Conservation (phyloP, 208 protist species). For the Trypanosoma melophagium region DNA sequence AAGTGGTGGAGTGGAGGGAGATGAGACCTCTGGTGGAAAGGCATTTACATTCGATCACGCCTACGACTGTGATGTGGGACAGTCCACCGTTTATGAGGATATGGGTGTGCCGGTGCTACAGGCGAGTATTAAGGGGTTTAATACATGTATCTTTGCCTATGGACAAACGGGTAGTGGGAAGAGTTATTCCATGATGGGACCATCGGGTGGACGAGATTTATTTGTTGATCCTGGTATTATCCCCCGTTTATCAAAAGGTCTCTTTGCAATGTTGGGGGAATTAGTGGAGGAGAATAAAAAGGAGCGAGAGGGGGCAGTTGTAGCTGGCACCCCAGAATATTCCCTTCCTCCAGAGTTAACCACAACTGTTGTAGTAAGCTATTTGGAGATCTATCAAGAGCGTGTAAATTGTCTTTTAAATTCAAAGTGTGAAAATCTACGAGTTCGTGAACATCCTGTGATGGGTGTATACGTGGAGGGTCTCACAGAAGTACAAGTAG, state of each 20-base stretch:
- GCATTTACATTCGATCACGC: constrained; percentile 82
- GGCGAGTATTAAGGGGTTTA: constrained; percentile 84
- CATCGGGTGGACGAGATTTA: constrained; percentile 55
- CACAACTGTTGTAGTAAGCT: constrained; percentile 78
- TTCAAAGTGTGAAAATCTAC: constrained; percentile 34
- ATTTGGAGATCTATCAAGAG: constrained; percentile 92
- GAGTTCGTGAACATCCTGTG: constrained; percentile 74
- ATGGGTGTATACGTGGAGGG: constrained; percentile 83
- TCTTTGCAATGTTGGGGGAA: constrained; percentile 64
- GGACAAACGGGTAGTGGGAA: constrained; percentile 91
- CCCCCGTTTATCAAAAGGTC: constrained; percentile 62
- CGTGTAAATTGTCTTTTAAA: constrained; percentile 80
- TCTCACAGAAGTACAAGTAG: constrained; percentile 62
- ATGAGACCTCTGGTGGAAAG: constrained; percentile 13
- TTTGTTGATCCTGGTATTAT: constrained; percentile 79
- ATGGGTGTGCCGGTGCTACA: constrained; percentile 82
- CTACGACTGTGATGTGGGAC: constrained; percentile 51
- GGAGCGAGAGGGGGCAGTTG: constrained; percentile 13
- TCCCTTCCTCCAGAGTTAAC: constrained; percentile 49
- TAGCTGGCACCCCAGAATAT: constrained; percentile 2
- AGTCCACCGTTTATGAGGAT: constrained; percentile 86
- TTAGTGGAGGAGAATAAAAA: constrained; percentile 12
- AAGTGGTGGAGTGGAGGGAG: background rate
- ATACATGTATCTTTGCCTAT: constrained; percentile 93
- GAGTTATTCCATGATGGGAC: constrained; percentile 89